These are phyloP conservation scores for Dendrobium officinale DNA, from an alignment of 106 monocot species.

Conservation along the genomic window DNA sequence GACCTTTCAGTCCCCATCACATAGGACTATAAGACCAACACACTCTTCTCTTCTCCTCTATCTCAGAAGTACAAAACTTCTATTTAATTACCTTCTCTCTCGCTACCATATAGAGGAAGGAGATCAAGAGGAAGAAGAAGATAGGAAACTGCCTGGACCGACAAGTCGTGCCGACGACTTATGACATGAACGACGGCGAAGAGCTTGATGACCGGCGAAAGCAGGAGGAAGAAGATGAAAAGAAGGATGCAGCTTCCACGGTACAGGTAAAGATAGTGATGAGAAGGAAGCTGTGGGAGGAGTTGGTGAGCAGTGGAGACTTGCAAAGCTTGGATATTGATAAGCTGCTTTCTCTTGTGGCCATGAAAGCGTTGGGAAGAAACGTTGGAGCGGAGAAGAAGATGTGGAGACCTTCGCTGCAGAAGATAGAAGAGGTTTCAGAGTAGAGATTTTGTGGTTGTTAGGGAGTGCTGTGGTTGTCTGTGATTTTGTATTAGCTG, in stretches of 20 bases:
- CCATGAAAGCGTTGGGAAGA: background rate
- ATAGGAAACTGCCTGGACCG: background rate
- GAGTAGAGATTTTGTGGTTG: background rate
- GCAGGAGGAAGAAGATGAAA: background rate
- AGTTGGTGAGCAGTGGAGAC: background rate
- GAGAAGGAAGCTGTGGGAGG: conserved; percentile 3
- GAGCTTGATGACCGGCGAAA: background rate
- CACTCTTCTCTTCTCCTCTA: too few relatives aligned
- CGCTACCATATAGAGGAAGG: background rate
- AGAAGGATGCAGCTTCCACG: background rate
- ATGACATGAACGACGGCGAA: background rate
- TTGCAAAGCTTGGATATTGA: background rate
- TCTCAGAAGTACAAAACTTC: too few relatives aligned
- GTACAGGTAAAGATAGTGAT: conserved; percentile 2
- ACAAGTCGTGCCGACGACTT: background rate
- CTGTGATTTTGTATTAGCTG: too few relatives aligned
- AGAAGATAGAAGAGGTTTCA: background rate
- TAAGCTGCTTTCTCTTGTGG: background rate
- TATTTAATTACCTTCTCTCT: too few relatives aligned
- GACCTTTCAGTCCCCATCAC: too few relatives aligned
- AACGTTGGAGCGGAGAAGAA: background rate
- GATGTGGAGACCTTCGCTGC: conserved; percentile 2
- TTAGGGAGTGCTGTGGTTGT: too few relatives aligned
- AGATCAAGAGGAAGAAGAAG: background rate
- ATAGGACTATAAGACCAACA: too few relatives aligned